These are phyloP conservation scores for Aspergillus steynii DNA, from an alignment of 495 filamentous ascomycete species.

Conservation along the genomic window DNA sequence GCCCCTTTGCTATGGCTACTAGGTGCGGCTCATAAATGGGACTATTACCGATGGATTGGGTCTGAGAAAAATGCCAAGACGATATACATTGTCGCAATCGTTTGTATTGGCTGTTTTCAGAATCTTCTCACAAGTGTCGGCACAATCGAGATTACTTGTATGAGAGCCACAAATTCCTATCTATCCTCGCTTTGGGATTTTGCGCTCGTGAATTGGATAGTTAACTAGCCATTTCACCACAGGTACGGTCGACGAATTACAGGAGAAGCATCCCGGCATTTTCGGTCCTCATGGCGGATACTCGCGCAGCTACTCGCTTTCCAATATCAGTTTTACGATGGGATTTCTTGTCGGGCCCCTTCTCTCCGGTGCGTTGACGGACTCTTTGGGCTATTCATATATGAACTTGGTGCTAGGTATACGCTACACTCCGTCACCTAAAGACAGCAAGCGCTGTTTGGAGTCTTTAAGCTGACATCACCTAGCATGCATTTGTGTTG, in stretches of 20 bases:
- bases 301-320: conserved; percentile 38
- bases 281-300: conserved; percentile 39
- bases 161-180: conserved; percentile 6
- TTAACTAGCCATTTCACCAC: neutral
- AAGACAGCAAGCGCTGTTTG: neutral
- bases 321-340: conserved; percentile 35
- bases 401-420: conserved; percentile 35
- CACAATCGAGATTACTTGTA: conserved; percentile 36
- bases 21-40: conserved; percentile 24
- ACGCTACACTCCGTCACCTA: neutral
- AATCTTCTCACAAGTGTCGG: conserved; percentile 30
- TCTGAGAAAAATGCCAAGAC: conserved; percentile 16
- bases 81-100: conserved; percentile 23
- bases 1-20: conserved; percentile 23
- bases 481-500: neutral
- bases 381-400: conserved; percentile 34
- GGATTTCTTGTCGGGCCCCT: conserved; percentile 39
- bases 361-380: conserved; percentile 32
- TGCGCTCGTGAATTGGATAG: neutral
- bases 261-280: conserved; percentile 26
- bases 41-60: conserved; percentile 19
- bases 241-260: conserved; percentile 31
- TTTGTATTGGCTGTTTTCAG: conserved; percentile 18
- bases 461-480: neutral
- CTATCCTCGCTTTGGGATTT: neutral